phyloP scores from a whole-genome alignment of 1,284 basidiomycete genomes.

The Ustilago xerochloae region DNA sequence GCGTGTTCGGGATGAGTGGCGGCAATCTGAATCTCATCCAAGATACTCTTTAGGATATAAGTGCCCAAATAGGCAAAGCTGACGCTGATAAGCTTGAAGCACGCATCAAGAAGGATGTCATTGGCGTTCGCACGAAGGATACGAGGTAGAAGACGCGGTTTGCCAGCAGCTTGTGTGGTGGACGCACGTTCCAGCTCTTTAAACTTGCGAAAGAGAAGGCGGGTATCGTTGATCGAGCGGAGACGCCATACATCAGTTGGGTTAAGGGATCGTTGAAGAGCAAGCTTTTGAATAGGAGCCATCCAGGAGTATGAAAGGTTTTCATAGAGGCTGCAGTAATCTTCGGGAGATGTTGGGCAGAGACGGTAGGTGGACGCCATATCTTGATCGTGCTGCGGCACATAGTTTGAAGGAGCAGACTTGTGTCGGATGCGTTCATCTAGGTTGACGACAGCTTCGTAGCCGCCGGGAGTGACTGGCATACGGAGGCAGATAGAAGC shows the following conservation, averaged over 20 bases:
- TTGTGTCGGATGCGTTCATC: slow-evolving; percentile 33
- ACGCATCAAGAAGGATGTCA: slow-evolving; percentile 52
- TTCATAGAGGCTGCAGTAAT: slow-evolving; percentile 48
- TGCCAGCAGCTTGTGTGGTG: neutral
- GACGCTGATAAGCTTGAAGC: slow-evolving; percentile 55
- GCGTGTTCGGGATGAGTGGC: slow-evolving; percentile 1
- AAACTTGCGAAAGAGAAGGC: slow-evolving; percentile 46
- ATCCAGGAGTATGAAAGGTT: slow-evolving; percentile 59
- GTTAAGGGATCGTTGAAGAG: slow-evolving; percentile 39
- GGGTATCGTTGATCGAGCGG: slow-evolving; percentile 52
- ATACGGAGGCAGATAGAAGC: slow-evolving; percentile 34
- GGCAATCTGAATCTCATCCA: slow-evolving; percentile 42
- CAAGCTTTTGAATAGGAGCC: slow-evolving; percentile 50
- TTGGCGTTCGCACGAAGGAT: slow-evolving; percentile 53
- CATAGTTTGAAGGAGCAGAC: slow-evolving; percentile 4
- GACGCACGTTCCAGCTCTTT: slow-evolving; percentile 9
- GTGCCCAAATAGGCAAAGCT: slow-evolving; percentile 56
- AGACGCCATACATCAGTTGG: slow-evolving; percentile 58
- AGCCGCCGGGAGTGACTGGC: slow-evolving; percentile 52
- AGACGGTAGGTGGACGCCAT: slow-evolving; percentile 35
- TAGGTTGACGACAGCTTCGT: slow-evolving; percentile 38
- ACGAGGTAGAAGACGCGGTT: slow-evolving; percentile 27
- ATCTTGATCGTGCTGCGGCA: slow-evolving; percentile 10
- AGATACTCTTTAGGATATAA: slow-evolving; percentile 50
- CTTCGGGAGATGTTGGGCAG: slow-evolving; percentile 60